Conservation (phyloP, 2,329 filamentous ascomycete genomes). For the Ceratocystis albifundus region DNA sequence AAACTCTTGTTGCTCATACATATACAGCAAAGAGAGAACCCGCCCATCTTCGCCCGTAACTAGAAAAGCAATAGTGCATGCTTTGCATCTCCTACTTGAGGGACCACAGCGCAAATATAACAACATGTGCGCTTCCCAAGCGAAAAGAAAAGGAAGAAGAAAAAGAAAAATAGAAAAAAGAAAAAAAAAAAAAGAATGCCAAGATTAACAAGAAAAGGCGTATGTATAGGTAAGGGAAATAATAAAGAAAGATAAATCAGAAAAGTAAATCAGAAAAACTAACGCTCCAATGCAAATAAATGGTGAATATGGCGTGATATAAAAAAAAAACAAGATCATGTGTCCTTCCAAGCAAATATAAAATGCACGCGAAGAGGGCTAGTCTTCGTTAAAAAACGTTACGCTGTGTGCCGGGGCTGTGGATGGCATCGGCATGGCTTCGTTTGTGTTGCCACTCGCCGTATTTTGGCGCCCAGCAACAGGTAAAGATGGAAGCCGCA, state of each 20-base stretch:
- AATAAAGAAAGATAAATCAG: conserved; percentile 5
- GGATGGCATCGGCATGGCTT: conserved; percentile 44
- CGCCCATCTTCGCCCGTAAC: neutral
- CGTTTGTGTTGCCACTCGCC: conserved; percentile 46
- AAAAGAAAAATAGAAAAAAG: neutral
- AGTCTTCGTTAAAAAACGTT: conserved; percentile 20
- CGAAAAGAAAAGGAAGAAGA: neutral
- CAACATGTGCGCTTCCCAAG: neutral
- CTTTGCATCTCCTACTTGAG: neutral
- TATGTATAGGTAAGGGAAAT: neutral
- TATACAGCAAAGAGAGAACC: neutral
- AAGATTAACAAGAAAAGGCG: neutral
- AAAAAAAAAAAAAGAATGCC: neutral
- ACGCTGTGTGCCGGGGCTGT: conserved; percentile 41
- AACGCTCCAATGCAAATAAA: conserved; percentile 11
- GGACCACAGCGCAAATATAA: neutral
- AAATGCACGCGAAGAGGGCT: neutral
- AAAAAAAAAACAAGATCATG: conserved; percentile 6
- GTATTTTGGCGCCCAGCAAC: conserved; percentile 8
- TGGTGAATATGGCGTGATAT: neutral
- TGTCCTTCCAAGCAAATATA: neutral
- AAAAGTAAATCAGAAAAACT: neutral
- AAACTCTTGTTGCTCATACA: neutral
- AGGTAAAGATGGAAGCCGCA: neutral
- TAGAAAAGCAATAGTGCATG: neutral